A percentile compares a stretch with the other conserved stretches of the same genome.
Conservation (phyloP, 371 early-diverging fungal species). For the Sporodiniella umbellata region DNA sequence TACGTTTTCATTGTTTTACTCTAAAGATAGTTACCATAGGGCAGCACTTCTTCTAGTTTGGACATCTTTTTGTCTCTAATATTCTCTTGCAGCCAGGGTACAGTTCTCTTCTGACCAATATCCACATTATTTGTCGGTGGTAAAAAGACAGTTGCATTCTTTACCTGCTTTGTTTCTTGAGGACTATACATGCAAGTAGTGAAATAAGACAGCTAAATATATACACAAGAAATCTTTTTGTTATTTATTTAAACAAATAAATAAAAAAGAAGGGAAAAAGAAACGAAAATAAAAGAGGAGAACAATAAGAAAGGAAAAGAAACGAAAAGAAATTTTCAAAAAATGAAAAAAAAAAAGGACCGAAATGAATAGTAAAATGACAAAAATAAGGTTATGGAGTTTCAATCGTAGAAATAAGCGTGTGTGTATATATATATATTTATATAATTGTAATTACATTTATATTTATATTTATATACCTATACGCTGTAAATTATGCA, state of each 20-base stretch:
- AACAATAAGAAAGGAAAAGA: background rate
- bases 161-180: background rate
- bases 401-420: background rate
- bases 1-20: background rate
- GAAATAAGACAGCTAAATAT: too few species aligned
- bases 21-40: too few species aligned
- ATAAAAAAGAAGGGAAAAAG: too few species aligned
- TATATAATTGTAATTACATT: too few species aligned
- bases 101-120: background rate
- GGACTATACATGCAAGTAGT: too few species aligned
- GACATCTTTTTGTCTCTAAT: background rate
- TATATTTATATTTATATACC: too few species aligned
- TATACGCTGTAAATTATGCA: too few species aligned
- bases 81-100: background rate
- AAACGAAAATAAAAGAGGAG: too few species aligned
- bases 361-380: background rate
- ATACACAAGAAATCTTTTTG: too few species aligned
- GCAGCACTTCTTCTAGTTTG: background rate
- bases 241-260: background rate
- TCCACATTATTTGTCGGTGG: conserved; percentile 1
- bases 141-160: background rate
- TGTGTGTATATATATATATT: too few species aligned
- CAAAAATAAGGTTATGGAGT: conserved; percentile 1
- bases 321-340: background rate
- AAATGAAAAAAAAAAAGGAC: background rate